Conservation (phyloP, 257 asterid genomes). For the Petunia axillaris region DNA sequence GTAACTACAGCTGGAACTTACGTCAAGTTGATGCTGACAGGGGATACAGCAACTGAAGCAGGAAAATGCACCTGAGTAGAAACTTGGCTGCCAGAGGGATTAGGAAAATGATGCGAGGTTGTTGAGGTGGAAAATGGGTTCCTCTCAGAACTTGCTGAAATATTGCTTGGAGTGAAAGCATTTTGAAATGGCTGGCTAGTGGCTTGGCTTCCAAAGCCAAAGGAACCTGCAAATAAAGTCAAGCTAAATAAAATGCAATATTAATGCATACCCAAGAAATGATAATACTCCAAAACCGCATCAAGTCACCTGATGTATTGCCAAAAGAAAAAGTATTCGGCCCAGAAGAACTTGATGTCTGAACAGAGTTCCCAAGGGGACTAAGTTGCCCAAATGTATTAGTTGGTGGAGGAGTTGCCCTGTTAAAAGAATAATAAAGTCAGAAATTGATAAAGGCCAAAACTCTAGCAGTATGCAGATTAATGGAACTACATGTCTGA, state of each 20-base stretch:
- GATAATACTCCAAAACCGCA: neutral
- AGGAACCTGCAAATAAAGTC: conserved; percentile 45
- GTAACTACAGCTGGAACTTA: conserved; percentile 42
- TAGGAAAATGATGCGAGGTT: conserved; percentile 44
- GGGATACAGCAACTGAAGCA: conserved; percentile 31
- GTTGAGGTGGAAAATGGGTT: conserved; percentile 53
- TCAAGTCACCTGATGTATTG: conserved; percentile 39
- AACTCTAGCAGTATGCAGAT: neutral
- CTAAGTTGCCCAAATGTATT: conserved; percentile 66
- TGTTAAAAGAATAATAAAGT: conserved; percentile 38
- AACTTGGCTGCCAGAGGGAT: conserved; percentile 31
- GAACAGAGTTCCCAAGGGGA: conserved; percentile 51
- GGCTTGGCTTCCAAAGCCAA: conserved; percentile 45
- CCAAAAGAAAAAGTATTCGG: conserved; percentile 44
- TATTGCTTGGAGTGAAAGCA: conserved; percentile 47
- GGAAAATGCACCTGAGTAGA: conserved; percentile 25
- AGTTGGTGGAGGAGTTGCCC: conserved; percentile 61
- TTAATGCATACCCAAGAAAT: conserved; percentile 19
- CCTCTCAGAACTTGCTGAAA: conserved; percentile 37
- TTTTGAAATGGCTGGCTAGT: conserved; percentile 49
- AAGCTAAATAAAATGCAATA: conserved; percentile 21
- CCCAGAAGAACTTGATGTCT: conserved; percentile 48
- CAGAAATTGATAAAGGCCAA: conserved; percentile 25
- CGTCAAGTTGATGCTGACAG: conserved; percentile 39
- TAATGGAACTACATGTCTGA: conserved; percentile 23